These are phyloP conservation scores for Lyophyllum decastes DNA, from an alignment of 768 basidiomycete genomes.

Conservation along the genomic window DNA sequence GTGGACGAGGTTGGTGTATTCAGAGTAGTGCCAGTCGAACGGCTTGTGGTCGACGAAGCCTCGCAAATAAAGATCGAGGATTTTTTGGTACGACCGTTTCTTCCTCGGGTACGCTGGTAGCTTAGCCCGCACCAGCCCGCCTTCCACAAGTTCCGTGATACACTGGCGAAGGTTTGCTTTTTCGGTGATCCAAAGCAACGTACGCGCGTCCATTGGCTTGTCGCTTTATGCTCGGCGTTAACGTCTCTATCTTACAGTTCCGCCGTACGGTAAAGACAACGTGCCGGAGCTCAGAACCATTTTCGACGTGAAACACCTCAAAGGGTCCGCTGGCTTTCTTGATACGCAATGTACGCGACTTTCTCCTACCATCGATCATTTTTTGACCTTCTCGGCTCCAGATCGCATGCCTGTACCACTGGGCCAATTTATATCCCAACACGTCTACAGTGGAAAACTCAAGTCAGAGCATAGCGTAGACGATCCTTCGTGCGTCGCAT, in stretches of 20 bases:
- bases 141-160: conserved; percentile 38
- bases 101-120: neutral
- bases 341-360: conserved; percentile 45
- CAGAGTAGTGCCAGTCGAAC: conserved; percentile 38
- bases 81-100: conserved; percentile 38
- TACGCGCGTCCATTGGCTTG: conserved; percentile 22
- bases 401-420: conserved; percentile 54
- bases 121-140: conserved; percentile 33
- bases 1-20: conserved; percentile 36
- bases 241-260: conserved; percentile 33
- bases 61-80: conserved; percentile 51
- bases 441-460: conserved; percentile 42
- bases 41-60: conserved; percentile 60
- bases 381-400: conserved; percentile 15
- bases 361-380: neutral
- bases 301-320: conserved; percentile 46
- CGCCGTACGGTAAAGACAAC: conserved; percentile 49
- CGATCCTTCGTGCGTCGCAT: conserved; percentile 37
- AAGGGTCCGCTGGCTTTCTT: conserved; percentile 35
- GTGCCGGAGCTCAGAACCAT: conserved; percentile 41
- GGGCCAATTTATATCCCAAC: conserved; percentile 49
- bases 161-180: conserved; percentile 46
- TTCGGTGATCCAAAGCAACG: conserved; percentile 58
- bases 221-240: neutral
- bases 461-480: conserved; percentile 36